Percentiles rank a stretch among this genome's conserved stretches.
Evolutionary conservation across 2,329 filamentous ascomycete species (phyloP).

Genomic region (Botrytis squamosa): DNA sequence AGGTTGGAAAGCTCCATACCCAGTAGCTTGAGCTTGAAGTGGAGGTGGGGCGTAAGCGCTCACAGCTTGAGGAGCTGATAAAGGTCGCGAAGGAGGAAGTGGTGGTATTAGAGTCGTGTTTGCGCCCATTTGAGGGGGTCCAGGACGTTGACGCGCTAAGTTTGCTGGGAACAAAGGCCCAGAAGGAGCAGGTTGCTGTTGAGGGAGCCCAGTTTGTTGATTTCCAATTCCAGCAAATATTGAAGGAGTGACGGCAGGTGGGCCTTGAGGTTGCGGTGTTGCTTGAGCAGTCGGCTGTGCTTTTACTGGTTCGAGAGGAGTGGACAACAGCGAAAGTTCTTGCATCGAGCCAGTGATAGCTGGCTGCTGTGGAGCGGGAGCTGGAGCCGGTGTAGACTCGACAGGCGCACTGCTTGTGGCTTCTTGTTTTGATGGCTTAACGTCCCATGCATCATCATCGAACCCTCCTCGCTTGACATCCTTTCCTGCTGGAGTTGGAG

Average conservation of each 20-base stretch:
- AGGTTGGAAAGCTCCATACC: conserved; percentile 50
- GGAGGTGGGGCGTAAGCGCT: conserved; percentile 72
- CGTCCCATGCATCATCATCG: conserved; percentile 96
- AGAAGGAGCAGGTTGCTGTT: conserved; percentile 29
- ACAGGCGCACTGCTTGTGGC: conserved; percentile 40
- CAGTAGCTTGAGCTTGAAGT: conserved; percentile 82
- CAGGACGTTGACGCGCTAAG: conserved; percentile 65
- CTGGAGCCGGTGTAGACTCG: conserved; percentile 41
- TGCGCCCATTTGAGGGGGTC: conserved; percentile 61
- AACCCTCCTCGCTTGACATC: conserved; percentile 63
- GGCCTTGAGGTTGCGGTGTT: conserved; percentile 32
- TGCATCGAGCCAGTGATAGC: conserved; percentile 68
- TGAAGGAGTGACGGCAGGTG: conserved; percentile 54
- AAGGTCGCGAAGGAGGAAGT: conserved; percentile 71
- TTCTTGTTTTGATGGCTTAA: conserved; percentile 71
- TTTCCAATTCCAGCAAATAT: conserved; percentile 54
- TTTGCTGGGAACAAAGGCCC: conserved; percentile 39
- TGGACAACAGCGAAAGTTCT: conserved; percentile 63
- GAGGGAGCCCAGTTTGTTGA: conserved; percentile 48
- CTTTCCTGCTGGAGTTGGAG: conserved; percentile 46
- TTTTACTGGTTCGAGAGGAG: conserved; percentile 56
- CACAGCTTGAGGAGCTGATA: conserved; percentile 83
- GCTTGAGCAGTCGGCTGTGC: conserved; percentile 38
- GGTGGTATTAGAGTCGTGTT: conserved; percentile 67
- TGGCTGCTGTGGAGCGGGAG: conserved; percentile 45